These are phyloP conservation scores for Tripidium arundinaceum DNA, from an alignment of 202 grass and related monocot genomes.

Conservation along the genomic window DNA sequence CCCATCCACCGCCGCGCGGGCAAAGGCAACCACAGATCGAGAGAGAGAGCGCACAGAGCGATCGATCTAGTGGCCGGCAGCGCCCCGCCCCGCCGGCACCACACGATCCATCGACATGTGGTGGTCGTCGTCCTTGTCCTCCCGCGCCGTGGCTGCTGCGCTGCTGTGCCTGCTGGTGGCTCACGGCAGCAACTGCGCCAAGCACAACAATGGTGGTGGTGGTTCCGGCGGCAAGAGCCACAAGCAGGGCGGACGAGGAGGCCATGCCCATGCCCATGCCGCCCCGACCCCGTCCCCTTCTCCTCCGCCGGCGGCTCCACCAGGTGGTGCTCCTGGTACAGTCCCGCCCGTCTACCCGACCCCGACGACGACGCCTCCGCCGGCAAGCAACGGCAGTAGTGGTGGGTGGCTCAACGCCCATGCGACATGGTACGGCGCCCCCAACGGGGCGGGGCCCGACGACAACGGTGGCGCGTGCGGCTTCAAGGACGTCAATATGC, in stretches of 20 bases:
- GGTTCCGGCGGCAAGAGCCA: not conserved
- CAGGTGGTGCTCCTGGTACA: too few species aligned
- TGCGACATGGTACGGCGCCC: slow-evolving; percentile 13
- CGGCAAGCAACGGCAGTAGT: not conserved
- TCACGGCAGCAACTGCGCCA: not conserved
- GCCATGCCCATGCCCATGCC: not conserved
- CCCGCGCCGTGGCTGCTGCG: not conserved
- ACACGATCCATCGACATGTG: not conserved
- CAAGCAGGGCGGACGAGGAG: not conserved
- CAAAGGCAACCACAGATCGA: too few species aligned
- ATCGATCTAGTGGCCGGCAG: too few species aligned
- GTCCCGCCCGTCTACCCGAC: not conserved
- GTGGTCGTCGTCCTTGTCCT: not conserved
- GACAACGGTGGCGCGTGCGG: slow-evolving; percentile 58
- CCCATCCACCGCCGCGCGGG: too few species aligned
- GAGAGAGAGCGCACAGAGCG: too few species aligned
- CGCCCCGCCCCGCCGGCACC: too few species aligned
- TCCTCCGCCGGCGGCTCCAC: not conserved
- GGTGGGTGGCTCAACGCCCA: not conserved
- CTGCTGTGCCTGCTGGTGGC: not conserved
- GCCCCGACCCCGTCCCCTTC: not conserved
- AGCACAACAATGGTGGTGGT: not conserved
- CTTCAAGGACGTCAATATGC: slow-evolving; percentile 69
- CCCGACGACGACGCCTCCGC: not conserved
- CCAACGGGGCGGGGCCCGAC: not conserved